Base-by-base conservation (phyloP, 192 early-diverging fungal species). In the Podila verticillata region DNA sequence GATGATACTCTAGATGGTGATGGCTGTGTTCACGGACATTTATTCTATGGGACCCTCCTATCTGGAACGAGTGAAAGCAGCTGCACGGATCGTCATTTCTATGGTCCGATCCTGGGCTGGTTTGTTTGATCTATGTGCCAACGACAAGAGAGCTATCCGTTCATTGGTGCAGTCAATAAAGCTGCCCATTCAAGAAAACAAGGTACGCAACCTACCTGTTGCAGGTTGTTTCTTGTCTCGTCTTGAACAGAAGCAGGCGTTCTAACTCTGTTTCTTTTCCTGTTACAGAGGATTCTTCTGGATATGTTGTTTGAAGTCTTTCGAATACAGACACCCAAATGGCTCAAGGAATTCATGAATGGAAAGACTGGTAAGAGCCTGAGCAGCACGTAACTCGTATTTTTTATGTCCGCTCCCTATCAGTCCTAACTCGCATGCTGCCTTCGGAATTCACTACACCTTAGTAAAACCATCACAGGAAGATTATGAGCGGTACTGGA, bases 281-380 rank as follows among this genome's bases (percentile, higher is more conserved):
- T 44, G 15, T 15, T 7, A 15, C 67, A 95, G 93, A 92, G 93
- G 87, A 83, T 95, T 28, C 72, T 95, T 17, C 78, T 96, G 48
- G 92, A 95, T 57, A 94, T 96, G 91, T 74, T 96, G 56, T 93
- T 93, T 72, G 89, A 92, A 28, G 89, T 96, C 24, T 93, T 96
- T 59, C 84, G 89, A 34, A 88, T 95, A 24, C 86, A 91, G 29
- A 78, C 90, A 48, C 92, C 93, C 4, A 89, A 72, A 82, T 72
- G 89, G 85, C 56, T 86, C 75, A 81, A 84, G 65, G 58, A 84
- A 31, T 62, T 88, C 74, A 64, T 83, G 75, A 66, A 83, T 61
- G 48, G 85, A 68, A 35, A 84, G 68, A 79, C 59, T 69, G 77
- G 86, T 88, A 72, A 83, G 82, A 48, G 28, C 70, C 39, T 1